phyloP scores from a whole-genome alignment of 805 yeast genomes.

The Ogataea kodamae region DNA sequence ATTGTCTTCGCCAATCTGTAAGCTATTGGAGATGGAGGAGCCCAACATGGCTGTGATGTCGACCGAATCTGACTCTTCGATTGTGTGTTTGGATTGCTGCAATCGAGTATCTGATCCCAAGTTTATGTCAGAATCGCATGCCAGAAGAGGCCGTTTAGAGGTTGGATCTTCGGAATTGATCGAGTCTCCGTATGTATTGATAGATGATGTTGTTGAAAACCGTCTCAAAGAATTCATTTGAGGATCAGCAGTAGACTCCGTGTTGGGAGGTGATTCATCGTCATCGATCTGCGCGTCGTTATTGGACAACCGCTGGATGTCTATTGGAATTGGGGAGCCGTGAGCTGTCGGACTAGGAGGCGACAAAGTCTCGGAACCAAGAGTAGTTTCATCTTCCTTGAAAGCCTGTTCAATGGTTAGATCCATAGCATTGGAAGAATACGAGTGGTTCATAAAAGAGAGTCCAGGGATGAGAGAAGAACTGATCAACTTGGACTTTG shows the following conservation, averaged over 20 bases:
- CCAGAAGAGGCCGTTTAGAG: slow-evolving; percentile 17
- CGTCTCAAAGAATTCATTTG: slow-evolving; percentile 8
- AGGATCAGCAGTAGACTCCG: slow-evolving; percentile 2
- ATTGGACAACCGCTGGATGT: too few species aligned
- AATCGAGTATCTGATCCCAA: slow-evolving; percentile 7
- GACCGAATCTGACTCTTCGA: slow-evolving; percentile 21
- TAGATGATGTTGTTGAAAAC: slow-evolving; percentile 19
- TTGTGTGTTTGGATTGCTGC: slow-evolving; percentile 17
- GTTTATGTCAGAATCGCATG: slow-evolving; percentile 18
- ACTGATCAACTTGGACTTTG: slow-evolving; percentile 21
- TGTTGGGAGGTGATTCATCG: slow-evolving; percentile 1
- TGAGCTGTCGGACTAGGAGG: slow-evolving; percentile 1
- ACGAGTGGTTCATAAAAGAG: slow-evolving; percentile 11
- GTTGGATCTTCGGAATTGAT: slow-evolving; percentile 21
- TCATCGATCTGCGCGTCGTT: too few species aligned
- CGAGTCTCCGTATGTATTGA: slow-evolving; percentile 16
- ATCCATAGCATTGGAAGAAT: slow-evolving; percentile 24
- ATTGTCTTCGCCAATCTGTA: too few species aligned
- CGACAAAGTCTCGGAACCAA: background rate
- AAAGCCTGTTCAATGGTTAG: slow-evolving; percentile 23
- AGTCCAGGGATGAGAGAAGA: slow-evolving; percentile 23
- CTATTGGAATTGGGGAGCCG: too few species aligned
- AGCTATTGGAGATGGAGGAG: slow-evolving; percentile 13
- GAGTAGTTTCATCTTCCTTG: slow-evolving; percentile 3
- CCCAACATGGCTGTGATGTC: slow-evolving; percentile 26